A percentile compares a stretch with the other conserved stretches of the same genome.
Evolutionary conservation across 805 yeast species (phyloP).

Genomic region (Lachancea cidri): DNA sequence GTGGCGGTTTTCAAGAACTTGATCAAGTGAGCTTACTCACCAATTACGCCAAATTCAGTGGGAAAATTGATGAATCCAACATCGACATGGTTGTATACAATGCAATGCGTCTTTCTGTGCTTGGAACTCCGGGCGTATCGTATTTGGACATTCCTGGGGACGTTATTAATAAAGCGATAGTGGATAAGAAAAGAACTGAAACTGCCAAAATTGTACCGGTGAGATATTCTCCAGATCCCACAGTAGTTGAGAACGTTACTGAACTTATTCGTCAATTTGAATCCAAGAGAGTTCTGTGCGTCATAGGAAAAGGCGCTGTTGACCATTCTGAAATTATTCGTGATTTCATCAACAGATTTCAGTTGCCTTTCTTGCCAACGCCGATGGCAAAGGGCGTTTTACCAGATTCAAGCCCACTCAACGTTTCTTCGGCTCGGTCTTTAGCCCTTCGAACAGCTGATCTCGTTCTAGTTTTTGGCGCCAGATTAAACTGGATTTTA

Average conservation of each 20-base stretch:
- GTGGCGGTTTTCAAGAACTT: slow-evolving; percentile 68
- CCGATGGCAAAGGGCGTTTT: slow-evolving; percentile 78
- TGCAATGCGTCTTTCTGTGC: slow-evolving; percentile 20
- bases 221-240: slow-evolving; percentile 15
- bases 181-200: slow-evolving; percentile 3
- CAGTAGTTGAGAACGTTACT: slow-evolving; percentile 30
- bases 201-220: slow-evolving; percentile 8
- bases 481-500: slow-evolving; percentile 68
- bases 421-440: slow-evolving; percentile 61
- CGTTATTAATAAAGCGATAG: slow-evolving; percentile 35
- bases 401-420: slow-evolving; percentile 42
- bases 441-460: slow-evolving; percentile 53
- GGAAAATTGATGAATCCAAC: slow-evolving; percentile 24
- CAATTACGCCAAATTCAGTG: slow-evolving; percentile 48
- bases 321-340: slow-evolving; percentile 38
- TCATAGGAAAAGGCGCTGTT: slow-evolving; percentile 66
- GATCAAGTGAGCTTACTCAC: slow-evolving; percentile 53
- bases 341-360: slow-evolving; percentile 37
- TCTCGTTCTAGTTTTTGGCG: slow-evolving; percentile 56
- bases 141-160: slow-evolving; percentile 66
- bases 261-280: slow-evolving; percentile 27
- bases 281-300: slow-evolving; percentile 46
- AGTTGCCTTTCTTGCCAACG: slow-evolving; percentile 59
- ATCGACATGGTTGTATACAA: slow-evolving; percentile 17
- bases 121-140: slow-evolving; percentile 55